phyloP scores from a whole-genome alignment of 1,284 basidiomycete species.

The Ustilago esculenta region DNA sequence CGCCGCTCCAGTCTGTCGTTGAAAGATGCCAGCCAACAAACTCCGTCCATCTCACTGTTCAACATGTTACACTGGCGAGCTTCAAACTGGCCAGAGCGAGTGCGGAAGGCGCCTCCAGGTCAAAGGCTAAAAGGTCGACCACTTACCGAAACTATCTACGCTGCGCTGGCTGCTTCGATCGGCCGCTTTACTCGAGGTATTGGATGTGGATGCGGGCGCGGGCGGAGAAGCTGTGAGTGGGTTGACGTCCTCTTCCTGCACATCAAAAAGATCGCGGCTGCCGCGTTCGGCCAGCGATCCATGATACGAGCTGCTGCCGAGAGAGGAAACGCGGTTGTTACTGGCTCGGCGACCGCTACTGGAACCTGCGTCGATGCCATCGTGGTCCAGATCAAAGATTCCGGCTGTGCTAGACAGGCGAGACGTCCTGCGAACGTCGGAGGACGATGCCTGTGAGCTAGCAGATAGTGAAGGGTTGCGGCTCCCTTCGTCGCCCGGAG shows the following conservation, averaged over 20 bases:
- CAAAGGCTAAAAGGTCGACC: background rate
- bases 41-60: no score
- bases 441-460: slow-evolving; percentile 38
- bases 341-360: slow-evolving; percentile 27
- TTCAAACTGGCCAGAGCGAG: no score
- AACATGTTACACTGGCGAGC: no score
- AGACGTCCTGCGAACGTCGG: slow-evolving; percentile 26
- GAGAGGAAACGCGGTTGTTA: slow-evolving; percentile 26
- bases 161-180: slow-evolving; percentile 14
- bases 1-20: no score
- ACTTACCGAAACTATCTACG: slow-evolving; percentile 40
- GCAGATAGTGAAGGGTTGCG: slow-evolving; percentile 33
- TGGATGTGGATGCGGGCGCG: slow-evolving; percentile 5
- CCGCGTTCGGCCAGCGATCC: slow-evolving; percentile 21
- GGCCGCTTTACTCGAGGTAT: slow-evolving; percentile 15
- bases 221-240: slow-evolving; percentile 5
- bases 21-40: no score
- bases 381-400: slow-evolving; percentile 55
- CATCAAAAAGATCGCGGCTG: slow-evolving; percentile 33
- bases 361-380: slow-evolving; percentile 23
- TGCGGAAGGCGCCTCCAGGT: no score
- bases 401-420: slow-evolving; percentile 52
- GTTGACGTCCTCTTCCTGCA: slow-evolving; percentile 31
- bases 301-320: slow-evolving; percentile 25
- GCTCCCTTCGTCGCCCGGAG: slow-evolving; percentile 15